Conservation (phyloP, 768 basidiomycete genomes). For the Kwoniella sp. region DNA sequence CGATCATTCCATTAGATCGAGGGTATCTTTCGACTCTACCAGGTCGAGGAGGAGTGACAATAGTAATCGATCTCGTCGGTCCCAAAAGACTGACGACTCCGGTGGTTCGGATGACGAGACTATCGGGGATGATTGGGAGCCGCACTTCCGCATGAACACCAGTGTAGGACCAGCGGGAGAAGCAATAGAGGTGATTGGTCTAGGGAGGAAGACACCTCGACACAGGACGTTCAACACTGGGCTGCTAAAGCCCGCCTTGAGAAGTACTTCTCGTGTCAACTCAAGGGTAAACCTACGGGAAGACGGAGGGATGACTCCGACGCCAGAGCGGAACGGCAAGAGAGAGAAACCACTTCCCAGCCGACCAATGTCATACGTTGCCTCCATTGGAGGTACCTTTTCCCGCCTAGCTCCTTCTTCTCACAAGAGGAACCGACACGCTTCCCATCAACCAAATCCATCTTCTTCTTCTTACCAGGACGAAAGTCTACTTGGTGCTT, state of each 20-base stretch:
- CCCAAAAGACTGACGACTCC: constrained; percentile 4
- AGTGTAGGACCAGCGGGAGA: constrained; percentile 47
- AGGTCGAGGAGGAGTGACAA: constrained; percentile 6
- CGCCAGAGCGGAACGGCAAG: neutral
- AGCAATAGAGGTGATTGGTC: constrained; percentile 44
- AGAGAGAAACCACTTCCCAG: constrained; percentile 44
- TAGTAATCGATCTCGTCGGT: constrained; percentile 7
- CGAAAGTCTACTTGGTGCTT: neutral
- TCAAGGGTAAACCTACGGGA: constrained; percentile 5
- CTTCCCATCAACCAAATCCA: constrained; percentile 17
- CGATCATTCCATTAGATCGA: constrained; percentile 29
- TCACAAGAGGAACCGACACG: constrained; percentile 1
- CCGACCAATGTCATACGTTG: constrained; percentile 32
- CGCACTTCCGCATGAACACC: constrained; percentile 27
- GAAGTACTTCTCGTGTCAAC: constrained; percentile 13
- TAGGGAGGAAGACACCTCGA: constrained; percentile 44
- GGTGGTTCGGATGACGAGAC: constrained; percentile 7
- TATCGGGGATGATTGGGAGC: constrained; percentile 27
- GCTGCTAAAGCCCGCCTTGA: constrained; percentile 43
- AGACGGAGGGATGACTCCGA: neutral
- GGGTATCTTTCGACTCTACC: constrained; percentile 37
- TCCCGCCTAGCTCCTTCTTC: neutral
- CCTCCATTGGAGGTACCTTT: constrained; percentile 15
- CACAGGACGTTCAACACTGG: constrained; percentile 38
- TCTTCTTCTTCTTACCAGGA: neutral